Conservation (phyloP, 192 early-diverging fungal genomes). For the Phlyctochytrium arcticum region DNA sequence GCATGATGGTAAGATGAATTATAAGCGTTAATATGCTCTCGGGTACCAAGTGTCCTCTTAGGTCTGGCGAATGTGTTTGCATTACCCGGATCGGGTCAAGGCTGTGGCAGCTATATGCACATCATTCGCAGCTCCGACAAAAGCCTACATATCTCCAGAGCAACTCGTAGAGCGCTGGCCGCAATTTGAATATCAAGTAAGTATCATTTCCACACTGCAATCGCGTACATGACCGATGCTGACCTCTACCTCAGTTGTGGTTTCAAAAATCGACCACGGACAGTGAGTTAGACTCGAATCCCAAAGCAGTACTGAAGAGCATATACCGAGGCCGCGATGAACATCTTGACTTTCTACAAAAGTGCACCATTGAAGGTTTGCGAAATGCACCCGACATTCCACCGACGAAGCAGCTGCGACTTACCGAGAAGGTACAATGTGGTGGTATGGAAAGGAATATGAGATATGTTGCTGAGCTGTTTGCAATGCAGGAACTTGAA, state of each 20-base stretch:
- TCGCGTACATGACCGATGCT: slow-evolving; percentile 2
- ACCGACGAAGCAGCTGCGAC: slow-evolving; percentile 7
- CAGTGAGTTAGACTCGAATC: slow-evolving; percentile 39
- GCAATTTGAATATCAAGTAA: slow-evolving; percentile 51
- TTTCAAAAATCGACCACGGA: slow-evolving; percentile 29
- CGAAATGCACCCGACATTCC: background rate
- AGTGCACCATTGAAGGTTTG: background rate
- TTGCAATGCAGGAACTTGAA: slow-evolving; percentile 38
- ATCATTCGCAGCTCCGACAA: slow-evolving; percentile 44
- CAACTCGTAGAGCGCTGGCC: slow-evolving; percentile 43
- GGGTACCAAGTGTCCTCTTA: background rate
- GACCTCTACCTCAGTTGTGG: slow-evolving; percentile 17
- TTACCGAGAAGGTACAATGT: slow-evolving; percentile 5
- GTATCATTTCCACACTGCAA: slow-evolving; percentile 2
- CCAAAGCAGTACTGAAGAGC: slow-evolving; percentile 22
- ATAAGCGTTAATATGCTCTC: background rate
- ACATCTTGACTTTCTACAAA: background rate
- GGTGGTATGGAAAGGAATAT: background rate
- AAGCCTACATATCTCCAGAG: slow-evolving; percentile 34
- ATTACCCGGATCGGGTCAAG: slow-evolving; percentile 55
- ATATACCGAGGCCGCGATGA: slow-evolving; percentile 20
- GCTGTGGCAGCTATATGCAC: slow-evolving; percentile 51
- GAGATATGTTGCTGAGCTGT: background rate
- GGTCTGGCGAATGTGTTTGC: slow-evolving; percentile 52
- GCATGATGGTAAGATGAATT: slow-evolving; percentile 22